Conservation (phyloP, 352 stramenopile genomes). For the Globisporangium splendens region DNA sequence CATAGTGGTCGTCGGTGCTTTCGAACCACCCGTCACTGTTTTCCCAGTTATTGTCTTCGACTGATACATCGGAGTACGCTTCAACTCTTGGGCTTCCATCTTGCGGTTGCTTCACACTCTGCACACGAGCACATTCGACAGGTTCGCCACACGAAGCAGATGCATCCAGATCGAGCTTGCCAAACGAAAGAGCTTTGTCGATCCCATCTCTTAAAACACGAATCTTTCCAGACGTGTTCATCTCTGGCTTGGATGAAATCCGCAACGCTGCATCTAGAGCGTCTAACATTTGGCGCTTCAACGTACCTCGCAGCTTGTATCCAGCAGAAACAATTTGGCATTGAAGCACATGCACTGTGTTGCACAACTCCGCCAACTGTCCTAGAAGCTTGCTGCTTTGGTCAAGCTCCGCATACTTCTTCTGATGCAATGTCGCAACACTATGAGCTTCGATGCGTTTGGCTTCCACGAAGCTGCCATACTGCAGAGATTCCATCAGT, state of each 20-base stretch:
- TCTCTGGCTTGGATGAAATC: neutral
- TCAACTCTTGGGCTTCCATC: neutral
- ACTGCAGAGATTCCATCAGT: conserved; percentile 29
- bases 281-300: conserved; percentile 25
- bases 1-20: conserved; percentile 6
- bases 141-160: neutral
- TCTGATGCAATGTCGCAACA: conserved; percentile 22
- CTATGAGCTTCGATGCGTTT: conserved; percentile 17
- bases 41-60: conserved; percentile 11
- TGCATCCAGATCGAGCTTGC: neutral
- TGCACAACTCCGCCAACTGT: conserved; percentile 25
- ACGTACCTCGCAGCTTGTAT: conserved; percentile 14
- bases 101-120: neutral
- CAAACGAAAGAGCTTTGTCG: conserved; percentile 4
- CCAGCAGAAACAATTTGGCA: conserved; percentile 24
- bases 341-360: conserved; percentile 30
- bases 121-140: neutral
- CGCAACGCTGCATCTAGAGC: conserved; percentile 21
- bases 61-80: neutral
- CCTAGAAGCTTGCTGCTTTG: conserved; percentile 14
- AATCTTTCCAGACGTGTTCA: conserved; percentile 5
- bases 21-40: conserved; percentile 6
- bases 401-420: conserved; percentile 20
- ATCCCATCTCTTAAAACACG: conserved; percentile 6
- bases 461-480: conserved; percentile 21